Conservation (phyloP, 371 early-diverging fungal species). For the Smittium culicis region DNA sequence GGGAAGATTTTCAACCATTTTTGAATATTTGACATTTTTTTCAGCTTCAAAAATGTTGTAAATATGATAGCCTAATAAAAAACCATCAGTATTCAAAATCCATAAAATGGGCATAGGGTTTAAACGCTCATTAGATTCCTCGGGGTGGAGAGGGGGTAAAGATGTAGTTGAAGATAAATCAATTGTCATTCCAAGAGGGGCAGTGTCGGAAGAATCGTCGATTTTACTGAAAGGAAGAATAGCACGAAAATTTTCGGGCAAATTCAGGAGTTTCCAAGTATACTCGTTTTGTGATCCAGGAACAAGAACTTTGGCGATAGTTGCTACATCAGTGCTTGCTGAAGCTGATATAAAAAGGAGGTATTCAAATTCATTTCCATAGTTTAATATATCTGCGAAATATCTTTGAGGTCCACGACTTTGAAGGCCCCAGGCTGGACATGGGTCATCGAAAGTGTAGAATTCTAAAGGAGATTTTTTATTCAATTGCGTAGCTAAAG, state of each 20-base stretch:
- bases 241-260: constrained; percentile 1
- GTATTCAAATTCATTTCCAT: neutral
- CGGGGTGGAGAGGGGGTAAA: constrained; percentile 18
- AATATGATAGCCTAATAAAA: constrained; percentile 22
- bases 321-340: constrained; percentile 9
- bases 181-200: constrained; percentile 23
- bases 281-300: neutral
- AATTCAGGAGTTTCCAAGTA: neutral
- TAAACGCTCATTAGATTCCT: constrained; percentile 9
- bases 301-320: neutral
- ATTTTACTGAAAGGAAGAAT: constrained; percentile 3
- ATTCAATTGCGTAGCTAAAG: constrained; percentile 21
- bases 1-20: constrained; percentile 19
- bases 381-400: neutral
- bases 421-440: constrained; percentile 19
- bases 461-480: constrained; percentile 21
- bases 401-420: constrained; percentile 4
- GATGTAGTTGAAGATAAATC: constrained; percentile 22
- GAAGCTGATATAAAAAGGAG: constrained; percentile 7
- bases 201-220: constrained; percentile 16
- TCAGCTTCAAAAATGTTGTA: constrained; percentile 23
- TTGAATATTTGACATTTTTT: constrained; percentile 11
- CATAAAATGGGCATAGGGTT: constrained; percentile 28
- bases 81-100: constrained; percentile 30
- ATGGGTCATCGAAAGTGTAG: constrained; percentile 23